These are phyloP conservation scores for Pythium sukuiense DNA, from an alignment of 352 stramenopile species.

Conservation along the genomic window DNA sequence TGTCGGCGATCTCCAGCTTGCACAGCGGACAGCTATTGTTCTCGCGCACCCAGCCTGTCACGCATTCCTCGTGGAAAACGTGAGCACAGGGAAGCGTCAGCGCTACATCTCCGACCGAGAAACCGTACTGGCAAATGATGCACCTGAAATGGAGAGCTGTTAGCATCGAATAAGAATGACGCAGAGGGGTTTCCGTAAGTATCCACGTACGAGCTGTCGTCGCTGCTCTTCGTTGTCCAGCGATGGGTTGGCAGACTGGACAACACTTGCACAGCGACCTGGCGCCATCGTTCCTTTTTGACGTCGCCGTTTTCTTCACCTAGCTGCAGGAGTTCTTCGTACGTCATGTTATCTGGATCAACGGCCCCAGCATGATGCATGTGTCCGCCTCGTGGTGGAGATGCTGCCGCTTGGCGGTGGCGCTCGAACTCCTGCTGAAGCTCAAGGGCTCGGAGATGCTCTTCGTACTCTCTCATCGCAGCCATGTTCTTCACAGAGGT, in stretches of 20 bases:
- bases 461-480: constrained; percentile 62
- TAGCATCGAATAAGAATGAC: not conserved
- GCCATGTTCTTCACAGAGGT: constrained; percentile 51
- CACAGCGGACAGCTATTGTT: constrained; percentile 82
- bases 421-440: not conserved
- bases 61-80: constrained; percentile 79
- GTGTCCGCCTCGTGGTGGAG: constrained; percentile 12
- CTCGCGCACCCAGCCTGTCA: constrained; percentile 66
- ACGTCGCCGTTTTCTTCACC: constrained; percentile 74
- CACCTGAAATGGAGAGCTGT: constrained; percentile 34
- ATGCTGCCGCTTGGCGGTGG: constrained; percentile 11
- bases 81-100: constrained; percentile 75
- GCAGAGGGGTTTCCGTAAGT: too few species aligned
- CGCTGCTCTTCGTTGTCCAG: constrained; percentile 39
- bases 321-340: constrained; percentile 72
- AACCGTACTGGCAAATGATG: constrained; percentile 75
- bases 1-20: constrained; percentile 55
- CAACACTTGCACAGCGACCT: constrained; percentile 61
- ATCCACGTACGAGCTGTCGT: constrained; percentile 60
- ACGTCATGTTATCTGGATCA: constrained; percentile 82
- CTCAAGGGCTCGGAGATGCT: constrained; percentile 30
- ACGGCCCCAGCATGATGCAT: constrained; percentile 25
- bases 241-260: constrained; percentile 63
- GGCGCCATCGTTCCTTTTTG: constrained; percentile 70
- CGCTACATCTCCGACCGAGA: constrained; percentile 49